Evolutionary conservation across 2,329 filamentous ascomycete species (phyloP).

Genomic region (Fusarium sp.): DNA sequence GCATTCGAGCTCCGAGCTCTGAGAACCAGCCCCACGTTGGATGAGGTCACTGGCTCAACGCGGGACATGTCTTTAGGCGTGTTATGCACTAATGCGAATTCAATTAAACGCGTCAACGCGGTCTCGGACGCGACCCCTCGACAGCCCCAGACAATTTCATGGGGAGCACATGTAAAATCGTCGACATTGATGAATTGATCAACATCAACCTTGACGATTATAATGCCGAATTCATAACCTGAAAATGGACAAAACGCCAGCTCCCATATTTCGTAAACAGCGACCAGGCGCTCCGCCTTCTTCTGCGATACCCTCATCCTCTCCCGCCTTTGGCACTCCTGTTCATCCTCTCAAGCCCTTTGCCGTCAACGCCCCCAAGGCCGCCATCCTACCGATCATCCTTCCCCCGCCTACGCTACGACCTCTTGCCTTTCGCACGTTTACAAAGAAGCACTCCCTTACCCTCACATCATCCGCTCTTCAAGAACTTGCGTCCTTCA

Average conservation of each 20-base stretch:
- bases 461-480: conserved; percentile 90
- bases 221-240: conserved; percentile 32
- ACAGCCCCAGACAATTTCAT: conserved; percentile 13
- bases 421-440: conserved; percentile 92
- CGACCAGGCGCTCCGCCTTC: conserved; percentile 51
- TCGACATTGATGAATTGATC: conserved; percentile 8
- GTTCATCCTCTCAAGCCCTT: conserved; percentile 80
- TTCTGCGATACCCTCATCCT: conserved; percentile 84
- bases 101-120: conserved; percentile 57
- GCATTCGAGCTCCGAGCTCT: conserved; percentile 16
- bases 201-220: conserved; percentile 1
- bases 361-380: conserved; percentile 63
- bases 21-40: conserved; percentile 14
- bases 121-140: conserved; percentile 24
- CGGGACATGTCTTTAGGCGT: conserved; percentile 33
- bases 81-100: conserved; percentile 47
- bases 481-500: conserved; percentile 86
- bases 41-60: conserved; percentile 49
- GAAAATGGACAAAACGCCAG: conserved; percentile 55
- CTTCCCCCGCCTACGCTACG: conserved; percentile 88
- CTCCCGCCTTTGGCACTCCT: conserved; percentile 90
- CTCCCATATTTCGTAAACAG: conserved; percentile 53
- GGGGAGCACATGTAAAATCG: conserved; percentile 12
- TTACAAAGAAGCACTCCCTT: conserved; percentile 97
- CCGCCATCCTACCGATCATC: conserved; percentile 85